These are phyloP conservation scores for Ustilago trichophora DNA, from an alignment of 1,284 basidiomycete species.

Conservation along the genomic window DNA sequence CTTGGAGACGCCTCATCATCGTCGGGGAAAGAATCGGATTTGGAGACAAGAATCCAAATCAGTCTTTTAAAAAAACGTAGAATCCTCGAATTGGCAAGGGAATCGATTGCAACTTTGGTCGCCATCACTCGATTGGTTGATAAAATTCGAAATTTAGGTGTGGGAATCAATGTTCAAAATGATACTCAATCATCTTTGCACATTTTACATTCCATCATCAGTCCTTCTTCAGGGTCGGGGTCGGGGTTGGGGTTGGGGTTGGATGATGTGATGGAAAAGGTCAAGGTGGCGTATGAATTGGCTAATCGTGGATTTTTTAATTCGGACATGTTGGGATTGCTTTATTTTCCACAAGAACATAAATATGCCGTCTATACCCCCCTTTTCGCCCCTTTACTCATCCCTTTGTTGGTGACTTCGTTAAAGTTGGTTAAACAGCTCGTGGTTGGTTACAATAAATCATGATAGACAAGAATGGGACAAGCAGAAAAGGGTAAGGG, in stretches of 20 bases:
- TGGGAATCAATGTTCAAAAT: conserved; percentile 44
- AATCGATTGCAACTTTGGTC: conserved; percentile 45
- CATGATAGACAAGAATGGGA: background rate
- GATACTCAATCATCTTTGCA: conserved; percentile 19
- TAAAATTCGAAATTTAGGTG: conserved; percentile 60
- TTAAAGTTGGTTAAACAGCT: conserved; percentile 63
- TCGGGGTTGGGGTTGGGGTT: too few species aligned
- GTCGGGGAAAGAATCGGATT: too few species aligned
- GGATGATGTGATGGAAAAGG: conserved; percentile 71
- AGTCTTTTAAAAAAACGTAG: conserved; percentile 40
- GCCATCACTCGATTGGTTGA: conserved; percentile 54
- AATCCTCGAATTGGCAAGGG: conserved; percentile 46
- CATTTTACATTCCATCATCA: conserved; percentile 55
- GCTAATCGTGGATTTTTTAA: conserved; percentile 94
- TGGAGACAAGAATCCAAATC: conserved; percentile 1
- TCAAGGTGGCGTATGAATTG: conserved; percentile 75
- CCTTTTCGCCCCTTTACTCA: conserved; percentile 69
- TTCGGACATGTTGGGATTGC: conserved; percentile 90
- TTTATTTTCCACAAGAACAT: conserved; percentile 79
- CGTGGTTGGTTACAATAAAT: background rate
- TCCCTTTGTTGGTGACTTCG: conserved; percentile 80
- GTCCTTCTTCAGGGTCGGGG: too few species aligned
- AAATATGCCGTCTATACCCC: conserved; percentile 67
- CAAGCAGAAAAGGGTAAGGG: background rate
- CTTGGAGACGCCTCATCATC: conserved; percentile 65